Evolutionary conservation across 805 yeast species (phyloP).

Genomic region (Nadsonia fulvescens): DNA sequence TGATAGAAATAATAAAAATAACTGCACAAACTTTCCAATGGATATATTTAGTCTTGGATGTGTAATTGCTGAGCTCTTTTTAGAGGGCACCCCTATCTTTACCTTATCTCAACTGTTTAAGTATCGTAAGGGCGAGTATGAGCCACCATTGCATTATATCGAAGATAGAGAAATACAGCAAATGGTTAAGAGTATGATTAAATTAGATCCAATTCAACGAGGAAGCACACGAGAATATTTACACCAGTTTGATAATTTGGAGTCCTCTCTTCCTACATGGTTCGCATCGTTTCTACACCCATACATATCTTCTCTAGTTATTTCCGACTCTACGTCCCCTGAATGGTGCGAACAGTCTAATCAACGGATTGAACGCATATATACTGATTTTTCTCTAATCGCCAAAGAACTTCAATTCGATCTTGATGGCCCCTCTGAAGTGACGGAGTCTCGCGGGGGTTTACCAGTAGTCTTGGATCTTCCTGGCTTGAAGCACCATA

Average conservation of each 20-base stretch:
- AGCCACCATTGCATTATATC: slow-evolving; percentile 43
- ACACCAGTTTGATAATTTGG: slow-evolving; percentile 29
- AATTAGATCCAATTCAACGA: slow-evolving; percentile 43
- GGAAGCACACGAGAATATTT: slow-evolving; percentile 37
- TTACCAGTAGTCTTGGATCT: slow-evolving; percentile 9
- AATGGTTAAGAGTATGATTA: slow-evolving; percentile 46
- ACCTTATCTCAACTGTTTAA: slow-evolving; percentile 75
- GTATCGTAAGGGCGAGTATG: slow-evolving; percentile 50
- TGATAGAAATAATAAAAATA: slow-evolving; percentile 8
- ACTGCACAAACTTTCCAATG: slow-evolving; percentile 24
- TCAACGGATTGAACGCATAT: slow-evolving; percentile 37
- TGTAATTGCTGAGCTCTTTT: slow-evolving; percentile 72
- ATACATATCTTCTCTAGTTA: slow-evolving; percentile 28
- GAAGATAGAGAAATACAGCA: slow-evolving; percentile 31
- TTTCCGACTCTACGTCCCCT: no score
- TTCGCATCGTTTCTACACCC: slow-evolving; percentile 52
- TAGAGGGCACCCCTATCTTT: slow-evolving; percentile 76
- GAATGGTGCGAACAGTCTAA: no score
- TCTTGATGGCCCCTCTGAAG: slow-evolving; percentile 1
- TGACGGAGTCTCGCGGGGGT: background rate
- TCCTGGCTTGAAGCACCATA: slow-evolving; percentile 10
- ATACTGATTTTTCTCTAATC: slow-evolving; percentile 36
- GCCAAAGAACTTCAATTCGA: slow-evolving; percentile 12
- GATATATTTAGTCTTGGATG: slow-evolving; percentile 50
- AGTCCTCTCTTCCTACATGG: slow-evolving; percentile 40